Percentiles rank a stretch among this genome's conserved stretches.
Evolutionary conservation across 2,329 filamentous ascomycete genomes (phyloP).

Genomic region (Colletotrichum sp.): DNA sequence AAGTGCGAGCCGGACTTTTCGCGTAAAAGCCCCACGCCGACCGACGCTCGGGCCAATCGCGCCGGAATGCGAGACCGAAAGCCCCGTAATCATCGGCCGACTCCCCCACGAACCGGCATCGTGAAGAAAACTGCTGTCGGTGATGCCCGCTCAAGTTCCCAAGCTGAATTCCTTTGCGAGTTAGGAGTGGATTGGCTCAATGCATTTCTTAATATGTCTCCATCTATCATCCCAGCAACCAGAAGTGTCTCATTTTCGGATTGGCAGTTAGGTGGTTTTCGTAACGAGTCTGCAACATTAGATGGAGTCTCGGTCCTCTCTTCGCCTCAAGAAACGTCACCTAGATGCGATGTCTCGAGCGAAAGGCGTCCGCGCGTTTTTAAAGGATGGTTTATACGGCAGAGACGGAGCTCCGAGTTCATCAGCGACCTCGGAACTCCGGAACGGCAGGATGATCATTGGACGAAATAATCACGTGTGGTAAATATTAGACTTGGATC

Average conservation of each 20-base stretch:
- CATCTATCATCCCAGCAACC: neutral
- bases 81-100: neutral
- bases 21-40: neutral
- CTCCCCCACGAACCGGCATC: neutral
- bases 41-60: neutral
- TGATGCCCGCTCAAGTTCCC: neutral
- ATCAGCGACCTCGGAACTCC: neutral
- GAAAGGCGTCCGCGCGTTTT: neutral
- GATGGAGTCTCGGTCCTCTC: neutral
- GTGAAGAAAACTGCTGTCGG: neutral
- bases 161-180: neutral
- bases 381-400: neutral
- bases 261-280: neutral
- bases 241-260: neutral
- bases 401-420: neutral
- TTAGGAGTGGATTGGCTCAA: neutral
- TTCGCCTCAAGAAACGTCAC: neutral
- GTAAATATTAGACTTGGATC: neutral
- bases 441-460: neutral
- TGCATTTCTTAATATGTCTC: rapidly evolving
- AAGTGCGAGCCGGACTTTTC: neutral
- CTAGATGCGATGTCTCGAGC: rapidly evolving
- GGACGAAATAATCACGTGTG: neutral
- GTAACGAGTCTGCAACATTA: neutral
- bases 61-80: neutral